Evolutionary conservation across 2,329 filamentous ascomycete species (phyloP), one percentile per base, ranked within the genome.

Genomic region (Penicillium sp.): DNA sequence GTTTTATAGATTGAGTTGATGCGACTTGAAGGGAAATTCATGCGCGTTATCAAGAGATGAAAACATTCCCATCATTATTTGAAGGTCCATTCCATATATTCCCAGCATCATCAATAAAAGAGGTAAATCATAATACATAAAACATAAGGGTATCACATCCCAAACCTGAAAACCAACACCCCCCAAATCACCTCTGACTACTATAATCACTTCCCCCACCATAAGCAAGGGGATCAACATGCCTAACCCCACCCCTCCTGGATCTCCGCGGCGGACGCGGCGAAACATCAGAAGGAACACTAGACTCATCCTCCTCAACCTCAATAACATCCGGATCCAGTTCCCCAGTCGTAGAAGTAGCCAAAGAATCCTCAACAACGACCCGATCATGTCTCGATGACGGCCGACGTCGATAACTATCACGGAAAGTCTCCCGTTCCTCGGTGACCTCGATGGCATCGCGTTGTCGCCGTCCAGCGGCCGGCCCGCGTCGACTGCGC

Each of bases 271-370:
- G 55, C 50, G 64, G 65, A 58, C 66, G 67, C 45, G 73, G 70
- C 44, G 70, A 73, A 16, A 63, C 4, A 44, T 55, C 53, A 30
- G 67, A 66, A 5, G 78, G 79, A 52, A 58, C 26, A 17, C 25
- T 53, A 1, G 62, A 65, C 31, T 80, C 75, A 68, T 84, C 82
- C 68, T 85, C 83, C 56, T 82, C 78, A 9, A 85, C 82, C 68
- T 84, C 81, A 2, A 84, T 78, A n/a, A 83, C 73, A 68, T 84
- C 80, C 46, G 77, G 60, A 41, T 60, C 80, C 47, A 77, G 60
- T 36, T 60, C 59, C 47, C 60, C 54, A 45, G 57, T 56, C 8
- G 61, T 55, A 37, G 66, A 60, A 17, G 61, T 59, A 45, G 64
- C 67, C 46, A 65, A 54, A 26, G 67, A 69, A 63, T 74, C 69